Conservation (phyloP, 1,139 yeast genomes). For the Yamadazyma conglobata region DNA sequence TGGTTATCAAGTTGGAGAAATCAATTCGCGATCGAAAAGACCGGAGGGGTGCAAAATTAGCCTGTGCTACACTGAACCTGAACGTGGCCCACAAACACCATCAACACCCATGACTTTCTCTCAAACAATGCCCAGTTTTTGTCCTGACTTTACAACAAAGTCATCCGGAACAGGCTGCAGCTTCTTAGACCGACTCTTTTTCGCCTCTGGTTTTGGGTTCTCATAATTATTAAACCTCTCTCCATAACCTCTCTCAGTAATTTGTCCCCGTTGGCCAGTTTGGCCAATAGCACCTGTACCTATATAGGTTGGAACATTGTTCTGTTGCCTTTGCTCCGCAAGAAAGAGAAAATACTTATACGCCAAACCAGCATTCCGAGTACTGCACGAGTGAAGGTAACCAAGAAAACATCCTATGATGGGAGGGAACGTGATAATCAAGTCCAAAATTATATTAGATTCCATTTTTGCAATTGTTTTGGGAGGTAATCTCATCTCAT, state of each 20-base stretch:
- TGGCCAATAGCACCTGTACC: constrained; percentile 19
- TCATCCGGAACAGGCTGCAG: constrained; percentile 7
- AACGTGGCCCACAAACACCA: too few relatives aligned
- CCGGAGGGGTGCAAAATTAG: too few relatives aligned
- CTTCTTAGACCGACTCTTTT: constrained; percentile 2
- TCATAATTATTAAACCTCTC: constrained; percentile 6
- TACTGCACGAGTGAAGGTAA: constrained; percentile 85
- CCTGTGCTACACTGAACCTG: too few relatives aligned
- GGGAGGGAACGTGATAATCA: constrained; percentile 74
- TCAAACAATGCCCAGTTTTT: constrained; percentile 29
- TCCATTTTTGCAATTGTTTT: constrained; percentile 64
- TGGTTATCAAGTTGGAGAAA: not conserved
- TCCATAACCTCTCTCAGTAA: too few relatives aligned
- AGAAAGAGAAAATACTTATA: constrained; percentile 47
- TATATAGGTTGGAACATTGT: constrained; percentile 19
- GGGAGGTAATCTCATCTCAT: constrained; percentile 56
- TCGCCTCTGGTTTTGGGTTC: constrained; percentile 11
- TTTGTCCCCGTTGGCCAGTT: too few relatives aligned
- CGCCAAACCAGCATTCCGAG: constrained; percentile 78
- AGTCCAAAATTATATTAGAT: constrained; percentile 68
- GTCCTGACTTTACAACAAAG: constrained; percentile 22
- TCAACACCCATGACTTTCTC: too few relatives aligned
- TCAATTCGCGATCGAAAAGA: too few relatives aligned
- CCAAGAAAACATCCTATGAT: constrained; percentile 69
- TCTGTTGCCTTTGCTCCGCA: constrained; percentile 30